Base-by-base conservation (phyloP, 768 basidiomycete genomes). In the Termitomyces sp. region DNA sequence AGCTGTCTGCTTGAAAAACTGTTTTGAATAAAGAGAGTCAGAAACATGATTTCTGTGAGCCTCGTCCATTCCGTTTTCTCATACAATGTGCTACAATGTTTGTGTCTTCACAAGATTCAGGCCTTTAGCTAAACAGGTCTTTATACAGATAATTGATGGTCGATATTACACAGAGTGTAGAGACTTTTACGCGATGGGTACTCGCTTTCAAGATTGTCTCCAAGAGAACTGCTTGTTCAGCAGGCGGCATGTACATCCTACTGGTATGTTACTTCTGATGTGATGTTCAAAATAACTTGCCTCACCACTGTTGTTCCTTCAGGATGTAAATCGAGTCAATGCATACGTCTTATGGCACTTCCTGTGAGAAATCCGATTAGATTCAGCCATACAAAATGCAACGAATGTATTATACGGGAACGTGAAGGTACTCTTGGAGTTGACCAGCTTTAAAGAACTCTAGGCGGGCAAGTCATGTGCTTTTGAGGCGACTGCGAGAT, bases 81-180 rank as follows among this genome's bases (percentile, higher is more conserved):
- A 22, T 39, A 68, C 66, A 55, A 90, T 90, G 88, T 90, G 88
- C 69, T 81, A 87, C 72, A 89, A 90, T 70, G 88, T 89, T 64
- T 49, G 84, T 74, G 60, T 32, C 58, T 31, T 29, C 6, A 14
- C 26, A 12, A 12, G 6, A 22, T 36, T 39, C 39, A 50, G 53
- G 31, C 1, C 46, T 14, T 46, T 6, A 26, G 18, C 29, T 42
- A 41, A 42, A 18, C 47, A 13, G 13, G 37, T 14, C 37, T 16
- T 53, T 46, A 3, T 44, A 36, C 63, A 91, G 88, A 78, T 91
- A 61, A 84, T 89, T 59, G 89, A 91, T 67, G 89, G 89, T 55
- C 83, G 87, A 62, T 88, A 77, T 70, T 81, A 89, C 72, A 82
- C 83, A 16, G 68, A 71, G 53, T 91, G 89, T 69, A 79, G 82